phyloP scores from a whole-genome alignment of 2,329 filamentous ascomycete species.

The Colletotrichum chlorophyti region DNA sequence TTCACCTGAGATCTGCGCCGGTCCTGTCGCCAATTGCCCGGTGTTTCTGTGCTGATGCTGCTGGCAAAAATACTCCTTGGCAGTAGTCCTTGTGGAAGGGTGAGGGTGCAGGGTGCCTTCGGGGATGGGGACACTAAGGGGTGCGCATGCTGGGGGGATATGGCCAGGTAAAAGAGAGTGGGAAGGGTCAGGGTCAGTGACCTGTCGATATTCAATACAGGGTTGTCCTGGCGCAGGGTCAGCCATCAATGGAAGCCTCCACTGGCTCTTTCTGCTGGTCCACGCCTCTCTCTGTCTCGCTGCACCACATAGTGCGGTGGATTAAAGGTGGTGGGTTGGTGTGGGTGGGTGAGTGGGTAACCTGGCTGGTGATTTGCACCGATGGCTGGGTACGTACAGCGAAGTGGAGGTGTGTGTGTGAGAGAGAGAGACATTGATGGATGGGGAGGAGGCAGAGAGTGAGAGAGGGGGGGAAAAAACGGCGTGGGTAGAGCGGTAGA shows the following conservation, averaged over 20 bases:
- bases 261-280: constrained; percentile 22
- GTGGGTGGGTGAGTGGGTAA: background rate
- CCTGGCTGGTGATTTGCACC: too few species aligned
- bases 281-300: constrained; percentile 15
- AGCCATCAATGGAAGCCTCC: constrained; percentile 25
- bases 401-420: too few species aligned
- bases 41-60: too few species aligned
- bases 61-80: too few species aligned
- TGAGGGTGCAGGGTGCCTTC: too few species aligned
- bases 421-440: background rate
- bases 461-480: background rate
- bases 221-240: constrained; percentile 19
- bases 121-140: too few species aligned
- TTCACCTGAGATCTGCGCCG: too few species aligned
- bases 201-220: background rate
- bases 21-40: too few species aligned
- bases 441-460: background rate
- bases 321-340: constrained; percentile 7
- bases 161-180: background rate
- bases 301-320: constrained; percentile 21
- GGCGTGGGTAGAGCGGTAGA: constrained; percentile 16
- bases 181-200: background rate
- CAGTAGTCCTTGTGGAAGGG: too few species aligned
- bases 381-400: constrained; percentile 2
- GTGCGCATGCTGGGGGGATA: too few species aligned